These are phyloP conservation scores for Earliella scabrosa DNA, from an alignment of 1,284 basidiomycete species.

Conservation along the genomic window DNA sequence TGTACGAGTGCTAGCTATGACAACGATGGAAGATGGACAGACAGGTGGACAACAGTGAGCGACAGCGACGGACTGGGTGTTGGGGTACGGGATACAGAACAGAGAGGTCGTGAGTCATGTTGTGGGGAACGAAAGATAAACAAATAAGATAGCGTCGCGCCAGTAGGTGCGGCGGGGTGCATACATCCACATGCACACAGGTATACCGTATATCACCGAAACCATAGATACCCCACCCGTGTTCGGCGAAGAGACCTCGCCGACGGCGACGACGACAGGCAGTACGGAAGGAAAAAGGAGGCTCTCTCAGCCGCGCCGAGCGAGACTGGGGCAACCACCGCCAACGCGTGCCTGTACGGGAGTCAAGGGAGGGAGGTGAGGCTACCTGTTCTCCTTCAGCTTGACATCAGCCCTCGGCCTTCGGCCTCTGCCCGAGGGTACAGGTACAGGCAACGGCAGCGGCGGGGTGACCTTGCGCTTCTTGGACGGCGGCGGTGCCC, in stretches of 20 bases:
- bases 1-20: slow-evolving; percentile 2
- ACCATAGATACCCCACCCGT: no score
- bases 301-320: no score
- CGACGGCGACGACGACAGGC: no score
- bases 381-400: slow-evolving; percentile 17
- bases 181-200: no score
- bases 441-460: neutral
- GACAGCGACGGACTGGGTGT: neutral
- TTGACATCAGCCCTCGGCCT: slow-evolving; percentile 11
- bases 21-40: neutral
- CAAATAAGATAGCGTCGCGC: slow-evolving; percentile 13
- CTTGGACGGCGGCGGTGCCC: slow-evolving; percentile 13
- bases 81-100: slow-evolving; percentile 6
- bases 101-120: neutral
- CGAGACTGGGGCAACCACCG: no score
- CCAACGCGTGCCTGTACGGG: no score
- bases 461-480: slow-evolving; percentile 20
- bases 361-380: no score
- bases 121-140: neutral
- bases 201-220: no score
- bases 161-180: no score
- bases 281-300: no score
- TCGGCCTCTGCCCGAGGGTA: slow-evolving; percentile 5
- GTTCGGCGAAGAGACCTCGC: no score
- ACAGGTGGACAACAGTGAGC: neutral